Base-by-base conservation (phyloP, 2,329 filamentous ascomycete species). In the Coniochaeta sp. region DNA sequence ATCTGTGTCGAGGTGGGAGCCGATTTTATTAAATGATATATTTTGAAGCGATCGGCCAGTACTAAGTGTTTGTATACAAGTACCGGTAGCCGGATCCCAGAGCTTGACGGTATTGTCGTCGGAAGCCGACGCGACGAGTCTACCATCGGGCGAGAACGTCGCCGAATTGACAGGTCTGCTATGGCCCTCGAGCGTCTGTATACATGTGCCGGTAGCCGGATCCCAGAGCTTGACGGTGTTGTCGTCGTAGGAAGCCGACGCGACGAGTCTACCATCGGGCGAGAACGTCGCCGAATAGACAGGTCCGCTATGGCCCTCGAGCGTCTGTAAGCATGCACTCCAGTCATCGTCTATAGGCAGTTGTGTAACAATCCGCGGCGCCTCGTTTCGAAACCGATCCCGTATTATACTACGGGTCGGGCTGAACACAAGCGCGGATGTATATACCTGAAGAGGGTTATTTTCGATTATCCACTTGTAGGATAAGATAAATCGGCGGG, bases 401-500 rank as follows among this genome's bases (percentile, higher is more conserved):
- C 58, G 63, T 40, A 55, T 54, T 16, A 65, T 24, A 34, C 60
- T 62, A n/a, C 50, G 1, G n/a, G 58, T 47, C 22, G 63, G 64
- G 30, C 34, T 47, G 26, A 66, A 66, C 58, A 65, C 30, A 32
- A 65, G 62, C 9, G 62, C 62, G 58, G 62, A 61, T 28, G 61
- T 38, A 52, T 66, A 65, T n/a, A 50, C 60, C 34, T 66, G 62
- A 59, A 66, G 63, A 42, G 63, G 65, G 34, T 24, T 34, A 12
- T 61, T 32, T 57, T 66, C 60, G 30, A 66, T 61, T 59, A 57
- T 28, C 57, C 47, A 58, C 54, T 50, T 58, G 38, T 57, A 40
- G 34, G 28, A 62, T 17, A 59, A 58, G 58, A 42, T 38, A 55
- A 66, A 66, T 19, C 62, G 58, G 38, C 52, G 34, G 42, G 40